Evolutionary conservation across 495 filamentous ascomycete genomes (phyloP).

Genomic region (Neurospora sp.): DNA sequence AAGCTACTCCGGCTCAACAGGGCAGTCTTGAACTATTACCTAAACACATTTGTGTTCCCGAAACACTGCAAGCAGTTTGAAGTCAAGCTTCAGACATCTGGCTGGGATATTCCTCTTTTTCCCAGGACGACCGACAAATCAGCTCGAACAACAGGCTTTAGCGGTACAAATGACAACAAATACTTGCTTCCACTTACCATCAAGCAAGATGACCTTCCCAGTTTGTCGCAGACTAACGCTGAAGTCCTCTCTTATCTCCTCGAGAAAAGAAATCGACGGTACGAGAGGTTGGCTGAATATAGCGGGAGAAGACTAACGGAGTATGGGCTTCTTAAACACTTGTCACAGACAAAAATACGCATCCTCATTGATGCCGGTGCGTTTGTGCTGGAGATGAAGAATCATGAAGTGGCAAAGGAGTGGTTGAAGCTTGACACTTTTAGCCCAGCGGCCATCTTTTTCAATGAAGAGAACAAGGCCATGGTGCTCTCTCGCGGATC

Average conservation of each 20-base stretch:
- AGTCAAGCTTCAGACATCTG: conserved; percentile 41
- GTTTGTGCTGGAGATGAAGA: conserved; percentile 36
- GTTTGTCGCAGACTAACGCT: conserved; percentile 39
- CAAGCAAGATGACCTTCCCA: conserved; percentile 39
- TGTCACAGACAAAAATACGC: conserved; percentile 20
- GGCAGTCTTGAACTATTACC: conserved; percentile 37
- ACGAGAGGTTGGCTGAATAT: background rate
- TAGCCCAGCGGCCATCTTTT: conserved; percentile 25
- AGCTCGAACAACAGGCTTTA: conserved; percentile 41
- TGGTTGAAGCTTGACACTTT: conserved; percentile 35
- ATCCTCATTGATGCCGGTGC: conserved; percentile 44
- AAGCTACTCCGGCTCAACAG: conserved; percentile 23
- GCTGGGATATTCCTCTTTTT: conserved; percentile 43
- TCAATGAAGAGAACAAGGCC: conserved; percentile 27
- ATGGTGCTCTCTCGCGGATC: conserved; percentile 22
- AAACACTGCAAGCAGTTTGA: conserved; percentile 41
- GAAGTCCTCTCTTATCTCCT: conserved; percentile 25
- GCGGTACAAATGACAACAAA: conserved; percentile 44
- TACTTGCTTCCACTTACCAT: conserved; percentile 41
- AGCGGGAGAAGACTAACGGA: conserved; percentile 27
- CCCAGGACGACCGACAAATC: conserved; percentile 6
- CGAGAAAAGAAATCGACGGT: background rate
- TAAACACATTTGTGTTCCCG: conserved; percentile 47
- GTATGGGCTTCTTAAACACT: conserved; percentile 17
- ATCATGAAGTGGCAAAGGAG: conserved; percentile 24